phyloP scores from a whole-genome alignment of 768 basidiomycete species.

The Leucosporidium yakuticum region DNA sequence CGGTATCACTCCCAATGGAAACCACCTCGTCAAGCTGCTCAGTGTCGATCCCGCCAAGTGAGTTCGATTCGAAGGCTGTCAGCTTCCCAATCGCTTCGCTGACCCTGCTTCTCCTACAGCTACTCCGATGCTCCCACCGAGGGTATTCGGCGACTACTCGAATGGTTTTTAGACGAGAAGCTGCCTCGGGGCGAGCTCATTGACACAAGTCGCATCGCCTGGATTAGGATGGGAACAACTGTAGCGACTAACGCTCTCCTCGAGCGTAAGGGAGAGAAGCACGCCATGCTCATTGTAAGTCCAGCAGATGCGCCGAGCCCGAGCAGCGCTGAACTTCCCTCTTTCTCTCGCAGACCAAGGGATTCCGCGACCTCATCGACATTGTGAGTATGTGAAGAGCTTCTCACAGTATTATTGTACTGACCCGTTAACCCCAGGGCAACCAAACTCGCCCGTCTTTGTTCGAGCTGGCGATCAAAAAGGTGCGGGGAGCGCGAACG shows the following conservation, averaged over 20 bases:
- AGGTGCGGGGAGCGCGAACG: conserved; percentile 2
- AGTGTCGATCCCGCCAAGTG: conserved; percentile 19
- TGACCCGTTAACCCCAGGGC: conserved; percentile 44
- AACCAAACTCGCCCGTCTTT: conserved; percentile 94
- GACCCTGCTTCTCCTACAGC: neutral
- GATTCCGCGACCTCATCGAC: conserved; percentile 80
- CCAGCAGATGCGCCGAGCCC: too few relatives aligned
- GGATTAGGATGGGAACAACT: conserved; percentile 53
- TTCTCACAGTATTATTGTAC: too few relatives aligned
- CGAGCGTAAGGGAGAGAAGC: conserved; percentile 86
- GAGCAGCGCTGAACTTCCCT: too few relatives aligned
- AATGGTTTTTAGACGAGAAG: conserved; percentile 61
- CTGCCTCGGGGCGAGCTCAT: conserved; percentile 51
- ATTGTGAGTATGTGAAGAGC: conserved; percentile 50
- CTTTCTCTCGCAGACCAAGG: conserved; percentile 53
- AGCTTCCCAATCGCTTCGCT: neutral
- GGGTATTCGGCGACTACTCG: conserved; percentile 70
- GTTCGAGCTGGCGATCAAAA: conserved; percentile 81
- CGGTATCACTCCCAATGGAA: conserved; percentile 10
- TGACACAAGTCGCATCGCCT: conserved; percentile 13
- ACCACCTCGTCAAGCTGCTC: conserved; percentile 23
- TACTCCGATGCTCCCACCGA: neutral
- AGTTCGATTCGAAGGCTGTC: neutral
- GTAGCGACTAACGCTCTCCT: conserved; percentile 95
- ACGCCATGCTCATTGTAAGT: conserved; percentile 66